phyloP scores from a whole-genome alignment of 148 eudicot genomes.

The Rhododendron simsii region DNA sequence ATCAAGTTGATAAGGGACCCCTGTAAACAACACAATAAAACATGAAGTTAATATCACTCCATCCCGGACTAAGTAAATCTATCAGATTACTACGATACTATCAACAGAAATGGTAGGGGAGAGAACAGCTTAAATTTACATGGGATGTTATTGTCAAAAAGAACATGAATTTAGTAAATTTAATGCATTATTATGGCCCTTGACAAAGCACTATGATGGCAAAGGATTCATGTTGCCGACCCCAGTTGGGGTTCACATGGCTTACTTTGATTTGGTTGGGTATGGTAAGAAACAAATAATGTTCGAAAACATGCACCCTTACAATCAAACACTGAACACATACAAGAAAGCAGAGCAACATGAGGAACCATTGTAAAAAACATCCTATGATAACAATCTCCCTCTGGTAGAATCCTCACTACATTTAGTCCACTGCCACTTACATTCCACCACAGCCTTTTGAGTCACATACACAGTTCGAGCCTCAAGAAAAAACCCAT shows the following conservation, averaged over 20 bases:
- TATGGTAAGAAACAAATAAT: not conserved
- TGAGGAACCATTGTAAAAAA: not conserved
- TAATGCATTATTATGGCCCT: not conserved
- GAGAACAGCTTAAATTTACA: not conserved
- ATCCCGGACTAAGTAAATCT: not conserved
- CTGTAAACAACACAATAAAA: conserved; percentile 31
- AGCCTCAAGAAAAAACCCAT: too few relatives aligned
- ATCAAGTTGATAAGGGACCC: conserved; percentile 84
- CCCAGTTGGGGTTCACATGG: not conserved
- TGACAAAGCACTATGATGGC: not conserved
- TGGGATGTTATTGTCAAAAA: not conserved
- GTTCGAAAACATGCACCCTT: not conserved
- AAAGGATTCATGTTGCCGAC: not conserved
- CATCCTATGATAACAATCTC: not conserved
- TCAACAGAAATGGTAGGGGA: not conserved
- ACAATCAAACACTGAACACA: not conserved
- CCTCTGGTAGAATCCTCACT: too few relatives aligned
- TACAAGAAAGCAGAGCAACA: not conserved
- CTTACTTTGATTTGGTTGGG: not conserved
- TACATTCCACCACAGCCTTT: too few relatives aligned
- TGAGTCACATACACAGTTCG: too few relatives aligned
- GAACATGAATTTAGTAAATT: not conserved
- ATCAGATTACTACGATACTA: too few relatives aligned
- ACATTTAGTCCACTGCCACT: too few relatives aligned
- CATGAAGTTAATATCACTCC: not conserved